Base-by-base conservation (phyloP, 2,329 filamentous ascomycete species). In the Colletotrichum sp. region DNA sequence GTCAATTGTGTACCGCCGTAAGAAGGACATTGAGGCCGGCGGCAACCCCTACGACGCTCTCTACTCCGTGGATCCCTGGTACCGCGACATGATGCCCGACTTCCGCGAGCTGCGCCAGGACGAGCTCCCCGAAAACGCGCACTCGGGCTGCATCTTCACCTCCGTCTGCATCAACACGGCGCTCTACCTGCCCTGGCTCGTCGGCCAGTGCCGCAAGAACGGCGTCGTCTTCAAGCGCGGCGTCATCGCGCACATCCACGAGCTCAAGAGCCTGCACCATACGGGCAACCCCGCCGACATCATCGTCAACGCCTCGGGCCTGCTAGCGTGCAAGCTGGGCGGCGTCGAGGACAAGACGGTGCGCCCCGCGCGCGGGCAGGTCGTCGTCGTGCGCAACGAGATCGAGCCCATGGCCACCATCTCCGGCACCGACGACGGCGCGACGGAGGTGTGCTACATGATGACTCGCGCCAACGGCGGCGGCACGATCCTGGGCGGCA, bases 401-500 rank as follows among this genome's bases (percentile, higher is more conserved):
- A 90, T 92, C 1, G 90, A 90, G 13, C 85, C 90, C 38, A 96
- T 97, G 94, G 82, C 90, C 62, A 89, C 89, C 8, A 87, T 90
- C 16, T 95, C 93, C 13, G 93, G 94, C 55, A 93, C 91, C 1
- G 93, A 95, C 64, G 94, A 97, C 78, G 92, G 90, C 3, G 85
- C 87, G 0, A 92, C 93, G 38, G 95, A 98, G 82, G 86, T 92
- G 6, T 86, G 90, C 72, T 98, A 98, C 81, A 88, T 94, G 62
- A 98, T 98, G 95, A 92, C 91, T 79, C 90, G 96, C 33, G 94
- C 95, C 2, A 89, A 88, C 0, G 90, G 90, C n/a, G 96, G 95
- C 24, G 96, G 96, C 13, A 97, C 94, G 0, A 88, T 98, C 55
- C 86, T 98, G 4, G 96, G 95, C n/a, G 96, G 96, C 4, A 96